phyloP scores from a whole-genome alignment of 202 grass and related monocot genomes.

The Cymbopogon flexuosus region DNA sequence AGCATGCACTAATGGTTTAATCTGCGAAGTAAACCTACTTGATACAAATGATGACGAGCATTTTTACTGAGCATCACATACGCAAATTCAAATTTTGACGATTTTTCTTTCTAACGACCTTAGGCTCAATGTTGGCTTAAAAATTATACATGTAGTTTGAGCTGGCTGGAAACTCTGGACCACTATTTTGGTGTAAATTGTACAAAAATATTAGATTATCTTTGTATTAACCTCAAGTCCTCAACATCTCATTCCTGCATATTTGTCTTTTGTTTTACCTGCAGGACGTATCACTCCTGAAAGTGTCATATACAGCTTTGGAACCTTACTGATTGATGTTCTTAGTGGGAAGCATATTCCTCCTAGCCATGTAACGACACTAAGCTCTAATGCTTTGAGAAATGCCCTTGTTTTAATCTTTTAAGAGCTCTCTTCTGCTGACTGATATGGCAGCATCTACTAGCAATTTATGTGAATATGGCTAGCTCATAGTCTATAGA shows the following conservation, averaged over 20 bases:
- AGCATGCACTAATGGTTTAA: neutral
- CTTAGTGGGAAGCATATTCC: slow-evolving; percentile 98
- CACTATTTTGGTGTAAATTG: neutral
- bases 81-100: neutral
- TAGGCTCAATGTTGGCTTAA: slow-evolving; percentile 3
- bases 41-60: neutral
- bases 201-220: neutral
- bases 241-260: neutral
- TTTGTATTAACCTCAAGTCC: neutral
- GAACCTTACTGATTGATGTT: slow-evolving; percentile 88
- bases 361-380: slow-evolving; percentile 81
- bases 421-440: neutral
- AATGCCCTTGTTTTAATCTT: slow-evolving; percentile 11
- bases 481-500: neutral
- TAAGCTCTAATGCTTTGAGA: slow-evolving; percentile 28
- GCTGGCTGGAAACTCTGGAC: neutral
- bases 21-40: neutral
- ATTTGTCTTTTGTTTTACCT: slow-evolving; percentile 27
- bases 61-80: neutral
- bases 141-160: slow-evolving; percentile 3
- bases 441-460: neutral
- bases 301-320: slow-evolving; percentile 98
- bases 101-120: neutral
- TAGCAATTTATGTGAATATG: slow-evolving; percentile 1
- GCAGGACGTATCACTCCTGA: slow-evolving; percentile 95